Percentiles rank a stretch among this genome's conserved stretches.
phyloP scores from a whole-genome alignment of 768 basidiomycete genomes.

The Asterophora lycoperdoides region DNA sequence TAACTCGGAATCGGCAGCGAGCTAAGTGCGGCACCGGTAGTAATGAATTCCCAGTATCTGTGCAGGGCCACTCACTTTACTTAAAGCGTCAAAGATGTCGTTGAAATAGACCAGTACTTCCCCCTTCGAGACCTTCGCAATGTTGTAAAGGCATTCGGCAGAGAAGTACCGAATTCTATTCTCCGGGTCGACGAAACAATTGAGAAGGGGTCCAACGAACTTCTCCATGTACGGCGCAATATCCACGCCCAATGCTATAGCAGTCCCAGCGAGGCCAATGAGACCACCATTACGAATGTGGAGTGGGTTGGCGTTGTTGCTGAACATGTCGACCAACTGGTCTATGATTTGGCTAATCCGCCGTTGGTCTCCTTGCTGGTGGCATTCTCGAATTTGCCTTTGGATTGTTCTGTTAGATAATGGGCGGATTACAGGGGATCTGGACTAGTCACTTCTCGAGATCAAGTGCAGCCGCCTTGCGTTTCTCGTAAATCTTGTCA shows the following conservation, averaged over 20 bases:
- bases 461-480: slow-evolving; percentile 92
- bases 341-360: slow-evolving; percentile 86
- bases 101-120: slow-evolving; percentile 97
- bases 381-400: slow-evolving; percentile 84
- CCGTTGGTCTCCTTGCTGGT: slow-evolving; percentile 73
- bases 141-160: slow-evolving; percentile 97
- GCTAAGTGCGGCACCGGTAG: slow-evolving; percentile 41
- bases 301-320: slow-evolving; percentile 71
- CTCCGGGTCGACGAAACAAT: slow-evolving; percentile 92
- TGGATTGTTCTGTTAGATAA: neutral
- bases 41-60: neutral
- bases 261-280: slow-evolving; percentile 92
- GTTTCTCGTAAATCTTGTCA: slow-evolving; percentile 95
- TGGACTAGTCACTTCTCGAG: slow-evolving; percentile 74
- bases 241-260: slow-evolving; percentile 94
- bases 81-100: slow-evolving; percentile 94
- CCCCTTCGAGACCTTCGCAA: slow-evolving; percentile 95
- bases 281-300: slow-evolving; percentile 93
- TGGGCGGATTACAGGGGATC: neutral
- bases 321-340: slow-evolving; percentile 94
- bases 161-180: slow-evolving; percentile 97
- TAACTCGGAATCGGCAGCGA: slow-evolving; percentile 90
- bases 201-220: slow-evolving; percentile 83
- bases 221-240: slow-evolving; percentile 92
- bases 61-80: slow-evolving; percentile 66